Conservation (phyloP, 345 rosid species). For the Cardamine chenopodiifolia region DNA sequence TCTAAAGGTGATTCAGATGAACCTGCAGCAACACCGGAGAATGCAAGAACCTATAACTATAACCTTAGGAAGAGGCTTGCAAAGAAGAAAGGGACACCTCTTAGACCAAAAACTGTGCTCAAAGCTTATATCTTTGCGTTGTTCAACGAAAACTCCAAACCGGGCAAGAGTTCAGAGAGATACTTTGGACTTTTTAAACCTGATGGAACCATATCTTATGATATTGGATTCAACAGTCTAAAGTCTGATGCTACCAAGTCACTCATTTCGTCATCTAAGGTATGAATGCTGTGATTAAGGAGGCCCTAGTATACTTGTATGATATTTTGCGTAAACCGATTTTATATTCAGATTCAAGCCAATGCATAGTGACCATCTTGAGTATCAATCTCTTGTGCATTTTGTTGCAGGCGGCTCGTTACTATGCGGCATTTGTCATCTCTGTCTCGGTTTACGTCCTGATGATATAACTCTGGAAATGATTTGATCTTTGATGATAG, state of each 20-base stretch:
- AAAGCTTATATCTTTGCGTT: slow-evolving; percentile 90
- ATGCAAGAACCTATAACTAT: slow-evolving; percentile 88
- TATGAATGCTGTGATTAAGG: slow-evolving; percentile 42
- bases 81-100: slow-evolving; percentile 92
- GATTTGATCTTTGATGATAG: slow-evolving; percentile 24
- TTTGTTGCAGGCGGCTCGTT: slow-evolving; percentile 49
- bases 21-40: slow-evolving; percentile 77
- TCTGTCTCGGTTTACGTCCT: slow-evolving; percentile 44
- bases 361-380: background rate
- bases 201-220: slow-evolving; percentile 85
- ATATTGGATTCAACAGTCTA: slow-evolving; percentile 79
- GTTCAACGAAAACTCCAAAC: slow-evolving; percentile 80
- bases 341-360: slow-evolving; percentile 1
- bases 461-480: slow-evolving; percentile 34
- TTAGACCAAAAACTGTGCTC: slow-evolving; percentile 68
- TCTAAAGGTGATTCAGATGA: slow-evolving; percentile 82
- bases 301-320: background rate
- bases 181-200: slow-evolving; percentile 91
- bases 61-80: slow-evolving; percentile 94
- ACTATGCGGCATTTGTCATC: slow-evolving; percentile 38
- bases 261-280: slow-evolving; percentile 57
- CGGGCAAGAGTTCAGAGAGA: slow-evolving; percentile 89
- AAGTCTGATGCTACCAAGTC: slow-evolving; percentile 67
- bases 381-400: slow-evolving; percentile 7
- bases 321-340: background rate